These are phyloP conservation scores for Orychophragmus violaceus DNA, from an alignment of 345 rosid genomes.

Conservation along the genomic window DNA sequence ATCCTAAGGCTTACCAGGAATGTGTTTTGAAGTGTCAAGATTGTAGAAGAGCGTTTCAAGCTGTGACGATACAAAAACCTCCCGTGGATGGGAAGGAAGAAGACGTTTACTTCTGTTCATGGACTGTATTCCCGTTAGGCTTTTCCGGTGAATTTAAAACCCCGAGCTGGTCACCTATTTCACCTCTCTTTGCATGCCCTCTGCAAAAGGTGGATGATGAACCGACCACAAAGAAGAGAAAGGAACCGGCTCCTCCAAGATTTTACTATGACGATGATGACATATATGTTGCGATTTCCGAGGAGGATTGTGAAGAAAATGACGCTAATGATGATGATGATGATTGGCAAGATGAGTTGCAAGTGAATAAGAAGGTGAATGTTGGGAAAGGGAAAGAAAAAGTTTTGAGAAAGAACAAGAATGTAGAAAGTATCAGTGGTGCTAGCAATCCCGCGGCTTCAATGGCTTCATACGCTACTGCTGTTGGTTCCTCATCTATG, in stretches of 20 bases:
- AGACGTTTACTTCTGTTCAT: conserved; percentile 56
- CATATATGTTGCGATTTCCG: conserved; percentile 54
- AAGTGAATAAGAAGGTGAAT: conserved; percentile 40
- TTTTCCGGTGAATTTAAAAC: conserved; percentile 33
- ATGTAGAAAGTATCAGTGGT: conserved; percentile 21
- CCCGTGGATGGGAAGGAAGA: conserved; percentile 61
- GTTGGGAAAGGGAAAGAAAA: conserved; percentile 41
- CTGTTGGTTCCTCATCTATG: conserved; percentile 28
- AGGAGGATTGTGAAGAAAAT: conserved; percentile 40
- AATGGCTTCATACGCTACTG: conserved; percentile 12
- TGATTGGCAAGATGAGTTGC: conserved; percentile 43
- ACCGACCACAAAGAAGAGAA: background rate
- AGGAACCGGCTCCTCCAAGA: conserved; percentile 25
- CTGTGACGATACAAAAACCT: conserved; percentile 52
- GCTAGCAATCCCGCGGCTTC: conserved; percentile 13
- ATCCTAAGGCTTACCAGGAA: conserved; percentile 66
- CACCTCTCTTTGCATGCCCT: conserved; percentile 54
- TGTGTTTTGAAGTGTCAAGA: conserved; percentile 70
- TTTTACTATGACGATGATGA: conserved; percentile 48
- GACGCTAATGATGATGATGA: conserved; percentile 44
- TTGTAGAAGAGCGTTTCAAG: conserved; percentile 81
- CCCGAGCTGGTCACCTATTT: conserved; percentile 67
- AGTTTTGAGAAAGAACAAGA: conserved; percentile 34
- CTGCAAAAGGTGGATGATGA: conserved; percentile 17
- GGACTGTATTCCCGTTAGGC: conserved; percentile 77